Base-by-base conservation (phyloP, 2,329 filamentous ascomycete species). In the Pyrenophora seminiperda region DNA sequence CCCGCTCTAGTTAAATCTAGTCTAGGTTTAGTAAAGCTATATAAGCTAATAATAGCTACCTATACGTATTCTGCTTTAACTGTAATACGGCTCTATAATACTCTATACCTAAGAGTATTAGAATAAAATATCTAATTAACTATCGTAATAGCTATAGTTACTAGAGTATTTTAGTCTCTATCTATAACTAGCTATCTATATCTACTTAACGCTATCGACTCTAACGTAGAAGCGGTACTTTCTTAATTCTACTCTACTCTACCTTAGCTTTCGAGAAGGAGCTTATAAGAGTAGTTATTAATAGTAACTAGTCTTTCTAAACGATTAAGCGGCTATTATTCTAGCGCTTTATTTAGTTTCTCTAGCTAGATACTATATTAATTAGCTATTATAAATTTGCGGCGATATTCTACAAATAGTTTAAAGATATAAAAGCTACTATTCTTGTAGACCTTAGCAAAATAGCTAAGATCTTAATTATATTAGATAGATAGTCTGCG, bases 321-420 rank as follows among this genome's bases (percentile, higher is more conserved):
- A 39, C 11, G 11, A 7, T 50, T 6, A 14, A 50, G 40, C 13
- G 13, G 27, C 32, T 33, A 41, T 48, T 30, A n/a, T 53, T 53
- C 13, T 37, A 45, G 14, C n/a, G 17, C 7, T 53, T 53, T 44
- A 10, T 53, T 2, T 15, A 41, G 11, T 53, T 53, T n/a, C 18
- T 48, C 1, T 18, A 19, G 36, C 39, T 14, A 22, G 18, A 41
- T 19, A 31, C 49, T 47, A 11, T 41, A 14, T 34, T 53, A 40
- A 47, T 22, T 31, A 53, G 33, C 30, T 34, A n/a, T 38, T 48
- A 48, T 53, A 44, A 53, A 40, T 45, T 53, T 27, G n/a, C 30
- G 13, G 3, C 24, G 24, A 39, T 44, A 1, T 45, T 53, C 13
- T 20, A 40, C 14, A 24, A 13, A 1, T 48, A 53, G 15, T 44